phyloP scores from a whole-genome alignment of 2,329 filamentous ascomycete species.

The Penicillium capsulatum region DNA sequence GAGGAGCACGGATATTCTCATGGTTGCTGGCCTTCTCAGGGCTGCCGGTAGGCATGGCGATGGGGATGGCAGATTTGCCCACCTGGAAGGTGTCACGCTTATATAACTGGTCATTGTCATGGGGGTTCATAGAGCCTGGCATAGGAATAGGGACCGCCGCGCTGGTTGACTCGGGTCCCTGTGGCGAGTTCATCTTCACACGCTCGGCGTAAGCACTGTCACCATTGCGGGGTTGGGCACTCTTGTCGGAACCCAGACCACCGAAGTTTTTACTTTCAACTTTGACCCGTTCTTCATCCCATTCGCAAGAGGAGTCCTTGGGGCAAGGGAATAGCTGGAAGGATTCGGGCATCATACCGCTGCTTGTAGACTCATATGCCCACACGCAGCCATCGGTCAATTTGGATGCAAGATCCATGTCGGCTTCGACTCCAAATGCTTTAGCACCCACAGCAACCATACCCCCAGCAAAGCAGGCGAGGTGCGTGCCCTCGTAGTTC shows the following conservation, averaged over 20 bases:
- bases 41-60: not conserved
- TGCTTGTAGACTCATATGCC: slow-evolving; percentile 54
- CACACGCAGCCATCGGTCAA: slow-evolving; percentile 61
- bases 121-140: slow-evolving; percentile 23
- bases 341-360: slow-evolving; percentile 60
- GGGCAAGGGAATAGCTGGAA: slow-evolving; percentile 53
- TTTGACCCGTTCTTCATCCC: slow-evolving; percentile 45
- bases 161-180: slow-evolving; percentile 4
- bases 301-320: slow-evolving; percentile 44
- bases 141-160: slow-evolving; percentile 19
- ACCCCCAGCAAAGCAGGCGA: slow-evolving; percentile 58
- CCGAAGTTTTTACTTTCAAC: slow-evolving; percentile 43
- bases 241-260: slow-evolving; percentile 36
- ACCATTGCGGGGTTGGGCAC: slow-evolving; percentile 25
- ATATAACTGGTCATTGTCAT: slow-evolving; percentile 13
- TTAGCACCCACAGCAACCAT: slow-evolving; percentile 60
- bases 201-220: slow-evolving; percentile 24
- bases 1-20: slow-evolving; percentile 16
- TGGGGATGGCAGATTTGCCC: not conserved
- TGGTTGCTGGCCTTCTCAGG: not conserved
- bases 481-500: slow-evolving; percentile 53
- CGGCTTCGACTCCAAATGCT: slow-evolving; percentile 51
- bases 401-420: slow-evolving; percentile 54
- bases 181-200: slow-evolving; percentile 13
- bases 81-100: slow-evolving; percentile 16